Evolutionary conservation across 176 grass and related monocot genomes (phyloP).

Genomic region (Hsuehochloa calcarea): DNA sequence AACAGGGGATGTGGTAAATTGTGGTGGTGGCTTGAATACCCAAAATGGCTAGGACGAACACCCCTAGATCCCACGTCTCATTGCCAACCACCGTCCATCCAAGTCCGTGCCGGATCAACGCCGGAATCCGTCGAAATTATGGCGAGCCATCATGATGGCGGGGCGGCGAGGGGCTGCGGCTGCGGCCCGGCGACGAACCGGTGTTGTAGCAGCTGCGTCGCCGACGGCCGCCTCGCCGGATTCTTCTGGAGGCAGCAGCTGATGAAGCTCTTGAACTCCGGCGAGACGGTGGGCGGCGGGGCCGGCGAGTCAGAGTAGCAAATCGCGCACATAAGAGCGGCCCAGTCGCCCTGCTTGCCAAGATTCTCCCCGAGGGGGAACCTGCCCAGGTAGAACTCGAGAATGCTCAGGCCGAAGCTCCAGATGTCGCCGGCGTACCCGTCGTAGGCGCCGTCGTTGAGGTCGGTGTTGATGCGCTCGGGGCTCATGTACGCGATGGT

Average conservation of each 20-base stretch:
- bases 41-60: constrained; percentile 46
- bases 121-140: constrained; percentile 13
- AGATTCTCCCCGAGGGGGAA: constrained; percentile 93
- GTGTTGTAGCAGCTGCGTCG: constrained; percentile 72
- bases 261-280: constrained; percentile 81
- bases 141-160: constrained; percentile 35
- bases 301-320: constrained; percentile 86
- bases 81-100: constrained; percentile 38
- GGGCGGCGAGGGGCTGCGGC: constrained; percentile 39
- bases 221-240: constrained; percentile 50
- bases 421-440: constrained; percentile 93
- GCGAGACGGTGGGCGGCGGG: constrained; percentile 54
- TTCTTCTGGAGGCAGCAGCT: constrained; percentile 91
- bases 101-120: constrained; percentile 26
- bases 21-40: constrained; percentile 37
- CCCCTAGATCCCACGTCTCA: constrained; percentile 51
- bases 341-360: constrained; percentile 87
- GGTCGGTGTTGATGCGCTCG: constrained; percentile 95
- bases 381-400: constrained; percentile 92
- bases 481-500: constrained; percentile 99
- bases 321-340: constrained; percentile 81
- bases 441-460: constrained; percentile 88
- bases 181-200: constrained; percentile 57
- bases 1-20: constrained; percentile 23
- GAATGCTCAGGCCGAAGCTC: constrained; percentile 98